Evolutionary conservation across 176 grass and related monocot genomes (phyloP).

Genomic region (Phragmites australis): DNA sequence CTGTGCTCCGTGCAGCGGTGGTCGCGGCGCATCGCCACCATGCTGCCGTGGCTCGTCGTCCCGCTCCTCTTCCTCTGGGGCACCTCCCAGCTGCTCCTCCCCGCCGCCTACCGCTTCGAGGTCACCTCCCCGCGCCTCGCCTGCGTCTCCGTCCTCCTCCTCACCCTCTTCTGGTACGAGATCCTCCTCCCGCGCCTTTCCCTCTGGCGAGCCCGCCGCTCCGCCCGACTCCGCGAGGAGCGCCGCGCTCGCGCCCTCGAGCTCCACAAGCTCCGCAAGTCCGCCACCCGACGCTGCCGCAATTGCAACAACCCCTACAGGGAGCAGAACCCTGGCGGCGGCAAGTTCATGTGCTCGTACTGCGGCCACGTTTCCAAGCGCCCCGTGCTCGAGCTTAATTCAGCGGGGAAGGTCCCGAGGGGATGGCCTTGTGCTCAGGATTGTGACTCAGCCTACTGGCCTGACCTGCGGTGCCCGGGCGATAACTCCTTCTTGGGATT

Average conservation of each 20-base stretch:
- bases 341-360: conserved; percentile 93
- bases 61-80: conserved; percentile 87
- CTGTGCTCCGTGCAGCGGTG: conserved; percentile 94
- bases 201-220: conserved; percentile 74
- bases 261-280: conserved; percentile 87
- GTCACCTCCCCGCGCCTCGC: conserved; percentile 91
- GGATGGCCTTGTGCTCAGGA: conserved; percentile 82
- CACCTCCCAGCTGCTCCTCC: conserved; percentile 84
- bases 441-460: conserved; percentile 54
- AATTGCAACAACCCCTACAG: conserved; percentile 87
- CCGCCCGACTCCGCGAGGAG: conserved; percentile 75
- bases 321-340: conserved; percentile 90
- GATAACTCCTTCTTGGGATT: conserved; percentile 53
- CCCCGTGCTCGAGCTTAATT: conserved; percentile 70
- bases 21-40: conserved; percentile 86
- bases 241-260: conserved; percentile 68
- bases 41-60: conserved; percentile 90
- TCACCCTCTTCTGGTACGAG: conserved; percentile 99
- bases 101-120: conserved; percentile 79
- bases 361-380: conserved; percentile 90
- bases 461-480: conserved; percentile 43
- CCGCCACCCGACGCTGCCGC: conserved; percentile 78
- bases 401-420: conserved; percentile 26
- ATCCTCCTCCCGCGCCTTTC: conserved; percentile 79
- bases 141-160: conserved; percentile 84